Evolutionary conservation across 495 filamentous ascomycete genomes (phyloP), one percentile per base, ranked within the genome.

Genomic region (Cryomyces antarcticus): DNA sequence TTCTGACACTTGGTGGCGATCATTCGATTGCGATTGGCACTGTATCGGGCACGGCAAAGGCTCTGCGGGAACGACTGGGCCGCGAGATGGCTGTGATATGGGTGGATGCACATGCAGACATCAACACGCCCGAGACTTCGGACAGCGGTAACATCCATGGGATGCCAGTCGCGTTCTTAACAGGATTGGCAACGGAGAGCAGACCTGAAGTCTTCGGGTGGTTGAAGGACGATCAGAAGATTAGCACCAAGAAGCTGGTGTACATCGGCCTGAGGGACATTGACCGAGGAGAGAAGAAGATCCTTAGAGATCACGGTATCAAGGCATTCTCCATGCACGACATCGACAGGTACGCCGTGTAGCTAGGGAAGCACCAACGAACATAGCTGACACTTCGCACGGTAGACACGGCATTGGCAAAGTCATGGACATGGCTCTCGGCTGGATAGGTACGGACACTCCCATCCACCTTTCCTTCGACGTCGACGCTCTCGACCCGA

Each of bases 251-350:
- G 61, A 95, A 94, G 64, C 65, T 99, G 48, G 92, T 99, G 31
- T 99, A 99, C 60, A 99, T 99, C 54, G 89, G 87, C 13, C 64
- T 99, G 55, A 66, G 89, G 17, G 89, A 99, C 62, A 84, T 96
- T 13, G 89, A 99, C 53, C 60, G 70, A 5, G 82, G 75, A 1
- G 89, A 99, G 71, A 99, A 96, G 77, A 69, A 56, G 60, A 77
- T 93, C 31, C 62, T 99, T 44, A 70, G 77, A 42, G 82, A 95
- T 48, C 65, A 99, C 49, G 78, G 79, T 2, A 86, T 99, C 61
- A 86, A 80, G 62, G 92, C 88, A 5, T 99, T 96, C 54, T 87
- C 78, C 60, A 99, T 96, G 89, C 87, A 95, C 58, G 89, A 96
- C 59, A 81, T 99, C 60, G 89, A 99, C 55, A 70, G 72, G 76